These are phyloP conservation scores for Plectranthus barbatus DNA, from an alignment of 257 asterid species.

Conservation along the genomic window DNA sequence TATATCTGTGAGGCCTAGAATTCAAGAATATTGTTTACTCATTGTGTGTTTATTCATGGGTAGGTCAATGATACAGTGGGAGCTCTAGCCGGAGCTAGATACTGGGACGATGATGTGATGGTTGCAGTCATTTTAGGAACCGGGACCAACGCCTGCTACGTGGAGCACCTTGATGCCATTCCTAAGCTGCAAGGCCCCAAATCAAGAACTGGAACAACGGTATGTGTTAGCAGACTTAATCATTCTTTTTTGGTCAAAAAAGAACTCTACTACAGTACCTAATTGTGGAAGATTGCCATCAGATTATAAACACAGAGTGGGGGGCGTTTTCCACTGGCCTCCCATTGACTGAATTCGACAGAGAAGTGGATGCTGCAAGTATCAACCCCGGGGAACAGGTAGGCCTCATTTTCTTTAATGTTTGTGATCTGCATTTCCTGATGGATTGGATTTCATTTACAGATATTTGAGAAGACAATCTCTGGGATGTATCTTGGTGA, in stretches of 20 bases:
- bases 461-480: slow-evolving; percentile 75
- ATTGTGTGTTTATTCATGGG: slow-evolving; percentile 5
- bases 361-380: slow-evolving; percentile 69
- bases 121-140: slow-evolving; percentile 78
- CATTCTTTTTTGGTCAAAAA: too few relatives aligned
- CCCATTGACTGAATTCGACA: slow-evolving; percentile 63
- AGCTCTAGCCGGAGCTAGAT: slow-evolving; percentile 72
- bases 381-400: slow-evolving; percentile 85
- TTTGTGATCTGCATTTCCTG: neutral
- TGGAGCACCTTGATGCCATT: slow-evolving; percentile 51
- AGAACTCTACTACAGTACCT: too few relatives aligned
- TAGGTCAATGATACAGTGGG: slow-evolving; percentile 86
- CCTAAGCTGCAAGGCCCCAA: slow-evolving; percentile 36
- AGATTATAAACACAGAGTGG: slow-evolving; percentile 78
- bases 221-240: neutral
- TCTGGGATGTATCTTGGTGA: slow-evolving; percentile 91
- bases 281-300: neutral
- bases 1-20: neutral
- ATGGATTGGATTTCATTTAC: too few relatives aligned
- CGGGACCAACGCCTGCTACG: slow-evolving; percentile 74
- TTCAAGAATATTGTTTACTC: neutral
- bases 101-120: slow-evolving; percentile 75
- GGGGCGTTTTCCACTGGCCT: slow-evolving; percentile 73
- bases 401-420: neutral
- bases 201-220: slow-evolving; percentile 48